A percentile compares a stretch with the other conserved stretches of the same genome.
Evolutionary conservation across 31 red algal genomes (phyloP).

Genomic region (Endocladia muricata): DNA sequence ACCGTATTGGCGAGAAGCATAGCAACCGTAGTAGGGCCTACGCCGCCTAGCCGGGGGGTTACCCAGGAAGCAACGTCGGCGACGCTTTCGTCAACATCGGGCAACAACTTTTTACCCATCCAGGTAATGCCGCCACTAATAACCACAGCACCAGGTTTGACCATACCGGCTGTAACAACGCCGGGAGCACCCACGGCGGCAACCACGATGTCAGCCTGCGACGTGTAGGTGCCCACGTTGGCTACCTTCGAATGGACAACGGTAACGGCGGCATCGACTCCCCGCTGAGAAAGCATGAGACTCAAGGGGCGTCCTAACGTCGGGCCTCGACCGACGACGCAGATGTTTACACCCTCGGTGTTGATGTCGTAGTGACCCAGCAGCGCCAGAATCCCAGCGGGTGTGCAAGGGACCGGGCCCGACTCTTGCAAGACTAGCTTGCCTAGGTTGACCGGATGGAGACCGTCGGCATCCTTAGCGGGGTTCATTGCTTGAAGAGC

Average conservation of each 20-base stretch:
- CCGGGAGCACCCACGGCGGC: conserved; percentile 73
- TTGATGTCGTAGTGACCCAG: conserved; percentile 67
- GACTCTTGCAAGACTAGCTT: conserved; percentile 67
- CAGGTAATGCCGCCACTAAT: conserved; percentile 94
- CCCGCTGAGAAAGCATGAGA: conserved; percentile 68
- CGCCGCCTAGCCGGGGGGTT: conserved; percentile 93
- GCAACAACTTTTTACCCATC: conserved; percentile 84
- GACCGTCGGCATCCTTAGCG: conserved; percentile 98
- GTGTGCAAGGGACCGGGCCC: conserved; percentile 82
- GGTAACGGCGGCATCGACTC: conserved; percentile 97
- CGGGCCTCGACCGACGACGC: conserved; percentile 88
- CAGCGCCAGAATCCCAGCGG: conserved; percentile 75
- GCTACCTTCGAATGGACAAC: conserved; percentile 76
- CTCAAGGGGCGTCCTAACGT: conserved; percentile 89
- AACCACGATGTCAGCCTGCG: conserved; percentile 86
- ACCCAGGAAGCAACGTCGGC: conserved; percentile 58
- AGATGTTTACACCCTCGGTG: conserved; percentile 66
- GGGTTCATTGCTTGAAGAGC: conserved; percentile 68
- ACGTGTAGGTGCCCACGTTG: conserved; percentile 44
- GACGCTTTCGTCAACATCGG: conserved; percentile 81
- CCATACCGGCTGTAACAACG: conserved; percentile 73
- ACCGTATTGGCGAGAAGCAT: conserved; percentile 86
- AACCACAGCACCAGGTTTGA: conserved; percentile 82
- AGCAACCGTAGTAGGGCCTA: conserved; percentile 96
- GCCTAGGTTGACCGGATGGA: conserved; percentile 96